phyloP scores from a whole-genome alignment of 2,329 filamentous ascomycete genomes.

The Pyrenophora seminiperda region DNA sequence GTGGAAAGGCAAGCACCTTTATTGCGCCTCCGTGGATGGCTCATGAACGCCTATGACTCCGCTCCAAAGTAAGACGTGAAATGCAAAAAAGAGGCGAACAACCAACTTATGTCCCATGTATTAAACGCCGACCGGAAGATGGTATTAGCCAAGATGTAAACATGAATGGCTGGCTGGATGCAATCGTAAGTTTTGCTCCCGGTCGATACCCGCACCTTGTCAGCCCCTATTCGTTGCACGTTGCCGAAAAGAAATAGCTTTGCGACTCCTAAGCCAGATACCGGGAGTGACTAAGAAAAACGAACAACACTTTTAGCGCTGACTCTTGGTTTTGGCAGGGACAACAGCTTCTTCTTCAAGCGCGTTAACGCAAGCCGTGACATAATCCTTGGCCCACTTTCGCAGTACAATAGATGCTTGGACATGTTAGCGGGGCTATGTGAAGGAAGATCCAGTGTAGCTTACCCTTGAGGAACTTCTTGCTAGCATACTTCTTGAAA shows the following conservation, averaged over 20 bases:
- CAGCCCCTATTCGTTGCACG: constrained; percentile 11
- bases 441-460: constrained; percentile 24
- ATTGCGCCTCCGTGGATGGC: constrained; percentile 31
- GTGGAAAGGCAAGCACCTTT: constrained; percentile 24
- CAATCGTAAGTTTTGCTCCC: constrained; percentile 21
- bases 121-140: constrained; percentile 43
- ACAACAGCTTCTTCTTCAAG: constrained; percentile 31
- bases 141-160: constrained; percentile 44
- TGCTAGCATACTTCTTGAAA: constrained; percentile 99
- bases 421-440: constrained; percentile 15
- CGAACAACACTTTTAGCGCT: constrained; percentile 26
- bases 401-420: constrained; percentile 88
- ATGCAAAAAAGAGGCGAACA: constrained; percentile 28
- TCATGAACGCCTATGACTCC: constrained; percentile 35
- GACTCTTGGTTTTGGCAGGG: constrained; percentile 29
- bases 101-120: constrained; percentile 41
- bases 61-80: constrained; percentile 17
- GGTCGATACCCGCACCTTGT: constrained; percentile 12
- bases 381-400: constrained; percentile 85
- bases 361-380: constrained; percentile 39
- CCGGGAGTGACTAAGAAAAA: constrained; percentile 26
- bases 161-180: constrained; percentile 37
- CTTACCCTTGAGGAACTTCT: constrained; percentile 97
- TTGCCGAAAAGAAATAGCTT: constrained; percentile 13
- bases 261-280: constrained; percentile 16